Evolutionary conservation across 495 filamentous ascomycete genomes (phyloP).

Genomic region (Penicillium atrosanguineum): DNA sequence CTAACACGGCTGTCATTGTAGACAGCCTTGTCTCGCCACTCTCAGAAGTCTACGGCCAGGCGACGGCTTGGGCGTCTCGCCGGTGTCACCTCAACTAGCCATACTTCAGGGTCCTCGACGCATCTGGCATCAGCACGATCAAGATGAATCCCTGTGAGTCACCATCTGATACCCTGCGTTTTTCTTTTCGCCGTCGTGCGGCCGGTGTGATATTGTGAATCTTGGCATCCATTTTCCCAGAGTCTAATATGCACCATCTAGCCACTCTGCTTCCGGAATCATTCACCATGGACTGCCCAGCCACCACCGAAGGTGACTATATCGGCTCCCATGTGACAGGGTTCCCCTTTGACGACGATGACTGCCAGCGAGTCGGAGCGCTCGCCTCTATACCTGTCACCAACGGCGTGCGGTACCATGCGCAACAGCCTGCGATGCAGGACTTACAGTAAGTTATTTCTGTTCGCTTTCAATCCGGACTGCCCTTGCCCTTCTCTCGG

Average conservation of each 20-base stretch:
- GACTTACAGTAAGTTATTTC: slow-evolving; percentile 49
- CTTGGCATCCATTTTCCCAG: neutral
- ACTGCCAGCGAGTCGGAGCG: slow-evolving; percentile 39
- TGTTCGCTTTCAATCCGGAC: slow-evolving; percentile 35
- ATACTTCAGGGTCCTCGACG: slow-evolving; percentile 25
- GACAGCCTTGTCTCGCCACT: slow-evolving; percentile 12
- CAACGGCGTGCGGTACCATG: slow-evolving; percentile 48
- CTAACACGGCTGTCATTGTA: slow-evolving; percentile 19
- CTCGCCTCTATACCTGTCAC: slow-evolving; percentile 44
- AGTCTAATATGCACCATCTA: slow-evolving; percentile 7
- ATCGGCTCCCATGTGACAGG: slow-evolving; percentile 35
- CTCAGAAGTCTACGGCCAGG: slow-evolving; percentile 13
- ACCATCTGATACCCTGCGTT: neutral
- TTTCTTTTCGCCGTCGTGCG: slow-evolving; percentile 7
- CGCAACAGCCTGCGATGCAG: slow-evolving; percentile 43
- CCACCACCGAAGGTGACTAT: slow-evolving; percentile 44
- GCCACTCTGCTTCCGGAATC: slow-evolving; percentile 37
- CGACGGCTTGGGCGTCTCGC: slow-evolving; percentile 16
- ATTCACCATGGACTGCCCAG: slow-evolving; percentile 38
- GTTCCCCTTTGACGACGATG: slow-evolving; percentile 44
- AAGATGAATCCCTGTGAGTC: slow-evolving; percentile 30
- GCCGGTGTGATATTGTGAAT: neutral
- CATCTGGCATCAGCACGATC: slow-evolving; percentile 21
- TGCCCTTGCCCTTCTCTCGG: slow-evolving; percentile 35
- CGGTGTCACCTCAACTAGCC: slow-evolving; percentile 18